A percentile compares a stretch with the other conserved stretches of the same genome.
Conservation (phyloP, 2,329 filamentous ascomycete genomes). For the Calycina marina region DNA sequence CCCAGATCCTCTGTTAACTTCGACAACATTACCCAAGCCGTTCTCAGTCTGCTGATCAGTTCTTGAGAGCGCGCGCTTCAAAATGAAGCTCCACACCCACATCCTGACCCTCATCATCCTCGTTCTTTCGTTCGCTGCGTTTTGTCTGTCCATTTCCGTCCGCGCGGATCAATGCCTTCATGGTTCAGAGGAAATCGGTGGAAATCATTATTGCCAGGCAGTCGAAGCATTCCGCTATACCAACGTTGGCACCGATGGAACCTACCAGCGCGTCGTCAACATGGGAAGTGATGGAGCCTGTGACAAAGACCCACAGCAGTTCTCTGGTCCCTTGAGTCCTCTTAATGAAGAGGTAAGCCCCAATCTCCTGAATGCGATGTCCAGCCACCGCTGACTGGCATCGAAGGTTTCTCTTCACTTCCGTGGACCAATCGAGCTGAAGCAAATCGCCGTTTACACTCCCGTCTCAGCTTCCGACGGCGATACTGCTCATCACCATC, state of each 20-base stretch:
- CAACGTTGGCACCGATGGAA: constrained; percentile 42
- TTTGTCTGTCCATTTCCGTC: no score
- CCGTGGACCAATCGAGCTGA: constrained; percentile 53
- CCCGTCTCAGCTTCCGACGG: no score
- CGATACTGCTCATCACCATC: no score
- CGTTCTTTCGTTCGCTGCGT: no score
- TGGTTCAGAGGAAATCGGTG: constrained; percentile 24
- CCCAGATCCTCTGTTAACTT: no score
- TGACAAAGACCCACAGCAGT: constrained; percentile 33
- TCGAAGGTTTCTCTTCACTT: constrained; percentile 55
- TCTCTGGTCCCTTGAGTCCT: constrained; percentile 48
- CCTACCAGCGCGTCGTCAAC: constrained; percentile 46
- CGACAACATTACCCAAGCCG: no score
- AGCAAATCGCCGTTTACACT: constrained; percentile 55
- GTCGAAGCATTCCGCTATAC: constrained; percentile 55
- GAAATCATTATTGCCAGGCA: constrained; percentile 52
- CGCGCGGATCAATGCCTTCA: constrained; percentile 20
- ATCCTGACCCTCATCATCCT: no score
- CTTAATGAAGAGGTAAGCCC: constrained; percentile 55
- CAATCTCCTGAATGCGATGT: background rate
- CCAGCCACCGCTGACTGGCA: background rate
- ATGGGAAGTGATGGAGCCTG: constrained; percentile 46
- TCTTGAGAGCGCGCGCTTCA: no score
- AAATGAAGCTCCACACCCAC: no score
- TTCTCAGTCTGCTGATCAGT: no score